These are phyloP conservation scores for Aspergillus novofumigatus DNA, from an alignment of 2,329 filamentous ascomycete species.

Conservation along the genomic window DNA sequence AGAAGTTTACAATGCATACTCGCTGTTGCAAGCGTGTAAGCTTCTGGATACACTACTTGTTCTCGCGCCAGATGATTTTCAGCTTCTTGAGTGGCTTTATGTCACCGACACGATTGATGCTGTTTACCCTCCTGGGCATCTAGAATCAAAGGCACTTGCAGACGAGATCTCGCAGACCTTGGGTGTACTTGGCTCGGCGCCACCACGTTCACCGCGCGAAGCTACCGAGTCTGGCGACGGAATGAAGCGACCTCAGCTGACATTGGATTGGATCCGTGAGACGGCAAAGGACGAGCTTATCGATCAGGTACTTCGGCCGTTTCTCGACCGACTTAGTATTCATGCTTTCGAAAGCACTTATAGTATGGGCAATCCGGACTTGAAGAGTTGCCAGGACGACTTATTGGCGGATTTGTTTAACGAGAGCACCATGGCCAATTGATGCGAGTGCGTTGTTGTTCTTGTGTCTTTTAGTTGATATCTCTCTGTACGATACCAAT, in stretches of 20 bases:
- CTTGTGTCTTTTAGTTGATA: neutral
- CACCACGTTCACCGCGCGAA: constrained; percentile 23
- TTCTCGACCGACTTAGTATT: constrained; percentile 89
- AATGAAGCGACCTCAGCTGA: constrained; percentile 40
- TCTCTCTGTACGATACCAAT: neutral
- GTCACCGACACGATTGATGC: constrained; percentile 96
- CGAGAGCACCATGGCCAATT: constrained; percentile 57
- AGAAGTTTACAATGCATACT: constrained; percentile 71
- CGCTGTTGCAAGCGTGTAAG: constrained; percentile 87
- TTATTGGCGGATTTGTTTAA: constrained; percentile 75
- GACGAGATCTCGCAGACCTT: constrained; percentile 81
- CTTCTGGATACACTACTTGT: constrained; percentile 84
- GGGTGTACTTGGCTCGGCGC: constrained; percentile 42
- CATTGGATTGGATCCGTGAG: constrained; percentile 47
- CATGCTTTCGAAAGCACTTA: constrained; percentile 91
- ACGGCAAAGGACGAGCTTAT: constrained; percentile 61
- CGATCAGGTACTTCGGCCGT: constrained; percentile 74
- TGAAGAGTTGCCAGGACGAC: constrained; percentile 58
- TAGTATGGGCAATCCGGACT: constrained; percentile 68
- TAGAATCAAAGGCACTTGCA: constrained; percentile 69
- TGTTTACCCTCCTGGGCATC: constrained; percentile 71
- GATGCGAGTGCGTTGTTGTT: constrained; percentile 2
- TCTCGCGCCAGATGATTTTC: constrained; percentile 88
- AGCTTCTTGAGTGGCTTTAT: constrained; percentile 97
- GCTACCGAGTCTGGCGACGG: constrained; percentile 25